Evolutionary conservation across 139 green algal genomes (phyloP).

Genomic region (Chlorella sp.): DNA sequence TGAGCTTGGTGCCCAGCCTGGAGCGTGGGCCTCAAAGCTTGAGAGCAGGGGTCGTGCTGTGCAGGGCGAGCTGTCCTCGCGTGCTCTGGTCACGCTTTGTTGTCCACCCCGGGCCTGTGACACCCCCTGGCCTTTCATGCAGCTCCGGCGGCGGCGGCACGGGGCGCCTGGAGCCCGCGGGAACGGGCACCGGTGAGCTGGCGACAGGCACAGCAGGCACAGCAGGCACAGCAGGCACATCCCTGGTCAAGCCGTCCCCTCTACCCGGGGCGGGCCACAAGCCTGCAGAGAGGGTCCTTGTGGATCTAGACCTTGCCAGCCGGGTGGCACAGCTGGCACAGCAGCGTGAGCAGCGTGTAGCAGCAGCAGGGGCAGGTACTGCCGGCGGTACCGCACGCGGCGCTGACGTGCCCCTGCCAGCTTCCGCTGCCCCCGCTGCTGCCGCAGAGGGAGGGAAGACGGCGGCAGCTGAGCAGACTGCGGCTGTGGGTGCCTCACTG

Average conservation of each 20-base stretch:
- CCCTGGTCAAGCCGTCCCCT: background rate
- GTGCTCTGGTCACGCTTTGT: too few relatives aligned
- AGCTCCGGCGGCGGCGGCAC: too few relatives aligned
- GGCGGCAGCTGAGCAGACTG: background rate
- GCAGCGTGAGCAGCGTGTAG: background rate
- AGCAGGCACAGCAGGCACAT: too few relatives aligned
- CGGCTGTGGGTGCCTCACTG: background rate
- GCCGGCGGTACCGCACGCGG: background rate
- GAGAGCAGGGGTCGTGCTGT: too few relatives aligned
- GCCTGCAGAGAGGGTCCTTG: background rate
- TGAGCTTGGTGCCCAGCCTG: too few relatives aligned
- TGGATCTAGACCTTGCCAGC: background rate
- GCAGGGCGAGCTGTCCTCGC: too few relatives aligned
- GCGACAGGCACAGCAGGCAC: too few relatives aligned
- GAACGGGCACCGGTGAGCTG: too few relatives aligned
- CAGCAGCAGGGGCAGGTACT: background rate
- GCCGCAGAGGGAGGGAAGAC: background rate
- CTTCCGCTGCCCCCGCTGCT: background rate
- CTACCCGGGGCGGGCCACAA: conserved; percentile 1
- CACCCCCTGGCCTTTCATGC: too few relatives aligned
- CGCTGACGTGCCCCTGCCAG: background rate
- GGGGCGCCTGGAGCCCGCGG: too few relatives aligned
- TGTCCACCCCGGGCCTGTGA: too few relatives aligned
- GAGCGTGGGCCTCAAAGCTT: too few relatives aligned
- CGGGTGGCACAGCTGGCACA: background rate